A percentile compares a stretch with the other conserved stretches of the same genome.
Conservation (phyloP, 371 early-diverging fungal genomes). For the Sanchytrium tribonematis region DNA sequence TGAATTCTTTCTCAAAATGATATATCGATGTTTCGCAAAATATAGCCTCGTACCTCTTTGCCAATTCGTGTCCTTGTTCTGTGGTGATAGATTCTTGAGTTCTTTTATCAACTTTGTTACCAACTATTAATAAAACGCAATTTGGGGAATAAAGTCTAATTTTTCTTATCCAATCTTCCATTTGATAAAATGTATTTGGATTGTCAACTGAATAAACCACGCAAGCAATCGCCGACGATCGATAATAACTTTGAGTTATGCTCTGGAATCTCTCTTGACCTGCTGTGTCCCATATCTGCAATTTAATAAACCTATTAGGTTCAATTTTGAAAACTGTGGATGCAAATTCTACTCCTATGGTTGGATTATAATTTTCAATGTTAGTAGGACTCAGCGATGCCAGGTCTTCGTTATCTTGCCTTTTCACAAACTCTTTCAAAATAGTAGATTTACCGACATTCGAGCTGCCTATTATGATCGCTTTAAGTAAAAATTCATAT, state of each 20-base stretch:
- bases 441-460: not conserved
- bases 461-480: not conserved
- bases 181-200: not conserved
- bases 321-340: not conserved
- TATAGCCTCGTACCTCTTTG: not conserved
- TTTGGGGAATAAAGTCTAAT: not conserved
- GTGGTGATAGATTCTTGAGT: not conserved
- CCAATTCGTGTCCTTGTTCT: not conserved
- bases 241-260: not conserved
- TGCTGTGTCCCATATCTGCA: not conserved
- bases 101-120: not conserved
- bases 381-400: not conserved
- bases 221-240: not conserved
- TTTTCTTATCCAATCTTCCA: not conserved
- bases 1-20: not conserved
- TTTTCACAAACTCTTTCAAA: not conserved
- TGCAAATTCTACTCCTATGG: not conserved
- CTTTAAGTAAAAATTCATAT: not conserved
- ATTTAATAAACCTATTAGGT: not conserved
- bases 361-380: not conserved
- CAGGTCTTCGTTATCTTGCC: no score
- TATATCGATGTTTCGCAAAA: not conserved
- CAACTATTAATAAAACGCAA: not conserved
- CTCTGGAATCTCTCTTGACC: not conserved
- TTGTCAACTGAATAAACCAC: not conserved